Percentiles rank a stretch among this genome's conserved stretches.
Conservation (phyloP, 140 eudicot species). For the Flaveria floridana region DNA sequence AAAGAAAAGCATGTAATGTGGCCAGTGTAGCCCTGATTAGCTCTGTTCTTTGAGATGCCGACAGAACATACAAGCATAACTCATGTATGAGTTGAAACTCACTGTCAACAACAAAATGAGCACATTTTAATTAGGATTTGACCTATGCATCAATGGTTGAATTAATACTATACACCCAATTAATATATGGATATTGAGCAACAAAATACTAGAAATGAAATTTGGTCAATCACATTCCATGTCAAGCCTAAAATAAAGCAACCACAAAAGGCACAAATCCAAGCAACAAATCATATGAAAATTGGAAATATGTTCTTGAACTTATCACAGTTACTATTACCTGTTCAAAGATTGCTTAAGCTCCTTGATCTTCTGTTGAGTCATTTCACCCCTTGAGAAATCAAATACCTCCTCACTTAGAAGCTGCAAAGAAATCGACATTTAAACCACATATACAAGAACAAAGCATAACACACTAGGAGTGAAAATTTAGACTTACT, state of each 20-base stretch:
- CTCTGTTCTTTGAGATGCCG: conserved; percentile 96
- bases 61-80: conserved; percentile 90
- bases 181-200: background rate
- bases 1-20: conserved; percentile 95
- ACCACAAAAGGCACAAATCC: background rate
- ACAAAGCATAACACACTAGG: background rate
- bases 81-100: conserved; percentile 99
- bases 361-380: conserved; percentile 97
- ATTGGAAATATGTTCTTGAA: background rate
- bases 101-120: conserved; percentile 47
- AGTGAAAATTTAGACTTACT: conserved; percentile 40
- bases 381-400: conserved; percentile 99
- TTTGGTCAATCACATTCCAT: background rate
- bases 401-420: conserved; percentile 98
- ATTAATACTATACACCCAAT: conserved; percentile 15
- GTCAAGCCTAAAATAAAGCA: background rate
- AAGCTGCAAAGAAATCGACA: conserved; percentile 47
- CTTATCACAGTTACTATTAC: conserved; percentile 33
- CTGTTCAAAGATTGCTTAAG: conserved; percentile 94
- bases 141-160: background rate
- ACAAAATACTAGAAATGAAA: background rate
- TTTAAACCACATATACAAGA: conserved; percentile 18
- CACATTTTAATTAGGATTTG: conserved; percentile 18
- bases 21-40: conserved; percentile 92
- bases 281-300: background rate